Percentiles rank a stretch among this genome's conserved stretches.
These are phyloP conservation scores for Plenodomus tracheiphilus DNA, from an alignment of 2,329 filamentous ascomycete genomes.

Conservation along the genomic window DNA sequence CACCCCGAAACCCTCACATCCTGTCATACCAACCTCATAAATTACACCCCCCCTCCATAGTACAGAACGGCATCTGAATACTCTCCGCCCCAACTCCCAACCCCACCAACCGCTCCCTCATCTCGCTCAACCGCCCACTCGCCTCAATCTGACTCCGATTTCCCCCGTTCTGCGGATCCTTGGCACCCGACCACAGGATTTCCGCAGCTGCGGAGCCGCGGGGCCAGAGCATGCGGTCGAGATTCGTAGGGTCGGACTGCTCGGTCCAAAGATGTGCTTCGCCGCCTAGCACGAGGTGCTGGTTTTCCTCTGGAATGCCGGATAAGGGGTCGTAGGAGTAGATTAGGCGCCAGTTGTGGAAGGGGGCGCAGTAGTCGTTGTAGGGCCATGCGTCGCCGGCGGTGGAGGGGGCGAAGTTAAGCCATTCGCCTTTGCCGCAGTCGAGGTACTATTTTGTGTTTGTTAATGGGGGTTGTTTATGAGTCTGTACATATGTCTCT, in stretches of 20 bases:
- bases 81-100: conserved; percentile 67
- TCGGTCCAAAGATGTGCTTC: conserved; percentile 77
- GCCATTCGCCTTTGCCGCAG: conserved; percentile 79
- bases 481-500: too few relatives aligned
- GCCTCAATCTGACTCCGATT: conserved; percentile 74
- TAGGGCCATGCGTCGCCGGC: conserved; percentile 67
- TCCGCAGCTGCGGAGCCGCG: conserved; percentile 74
- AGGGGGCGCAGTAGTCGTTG: conserved; percentile 77
- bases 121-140: conserved; percentile 70
- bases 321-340: conserved; percentile 78
- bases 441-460: conserved; percentile 67
- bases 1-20: too few relatives aligned
- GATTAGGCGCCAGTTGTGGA: conserved; percentile 79
- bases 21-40: too few relatives aligned
- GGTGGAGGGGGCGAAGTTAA: conserved; percentile 65
- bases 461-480: too few relatives aligned
- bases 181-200: conserved; percentile 76
- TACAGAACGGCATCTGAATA: conserved; percentile 74
- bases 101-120: conserved; percentile 74
- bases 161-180: conserved; percentile 62
- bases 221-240: conserved; percentile 80
- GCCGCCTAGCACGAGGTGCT: conserved; percentile 74
- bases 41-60: conserved; percentile 57
- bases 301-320: conserved; percentile 64
- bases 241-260: conserved; percentile 71